phyloP scores from a whole-genome alignment of 83 land plant genomes.

The Larix sibirica region DNA sequence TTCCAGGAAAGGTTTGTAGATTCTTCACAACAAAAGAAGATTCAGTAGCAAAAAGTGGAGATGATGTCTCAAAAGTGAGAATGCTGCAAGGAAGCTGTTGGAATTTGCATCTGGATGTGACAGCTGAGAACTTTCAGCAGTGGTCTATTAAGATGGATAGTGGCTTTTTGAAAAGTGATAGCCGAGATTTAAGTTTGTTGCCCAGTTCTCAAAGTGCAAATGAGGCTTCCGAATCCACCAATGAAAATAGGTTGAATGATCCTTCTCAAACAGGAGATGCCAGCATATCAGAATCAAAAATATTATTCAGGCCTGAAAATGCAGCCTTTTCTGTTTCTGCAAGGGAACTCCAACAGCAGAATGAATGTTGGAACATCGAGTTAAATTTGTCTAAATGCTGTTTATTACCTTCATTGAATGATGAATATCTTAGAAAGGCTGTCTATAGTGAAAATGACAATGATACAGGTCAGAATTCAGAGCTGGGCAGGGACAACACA shows the following conservation, averaged over 20 bases:
- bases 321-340: conserved; percentile 41
- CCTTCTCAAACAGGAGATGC: background rate
- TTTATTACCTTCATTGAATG: conserved; percentile 72
- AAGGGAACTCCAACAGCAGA: conserved; percentile 25
- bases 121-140: background rate
- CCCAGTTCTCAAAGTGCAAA: background rate
- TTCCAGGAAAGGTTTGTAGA: conserved; percentile 1
- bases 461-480: background rate
- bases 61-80: background rate
- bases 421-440: conserved; percentile 51
- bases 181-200: background rate
- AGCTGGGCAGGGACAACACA: background rate
- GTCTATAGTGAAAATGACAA: conserved; percentile 36
- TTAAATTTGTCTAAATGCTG: conserved; percentile 43
- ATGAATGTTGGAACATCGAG: conserved; percentile 29
- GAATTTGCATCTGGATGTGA: background rate
- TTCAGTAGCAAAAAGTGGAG: background rate
- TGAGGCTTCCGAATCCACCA: background rate
- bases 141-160: background rate
- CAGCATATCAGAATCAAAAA: background rate
- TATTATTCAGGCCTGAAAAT: conserved; percentile 42
- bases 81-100: background rate
- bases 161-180: background rate
- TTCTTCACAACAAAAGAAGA: background rate
- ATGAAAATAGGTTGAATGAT: background rate